Evolutionary conservation across 1,284 basidiomycete species (phyloP), one percentile per base, ranked within the genome.

Genomic region (Lentinus polychrous): DNA sequence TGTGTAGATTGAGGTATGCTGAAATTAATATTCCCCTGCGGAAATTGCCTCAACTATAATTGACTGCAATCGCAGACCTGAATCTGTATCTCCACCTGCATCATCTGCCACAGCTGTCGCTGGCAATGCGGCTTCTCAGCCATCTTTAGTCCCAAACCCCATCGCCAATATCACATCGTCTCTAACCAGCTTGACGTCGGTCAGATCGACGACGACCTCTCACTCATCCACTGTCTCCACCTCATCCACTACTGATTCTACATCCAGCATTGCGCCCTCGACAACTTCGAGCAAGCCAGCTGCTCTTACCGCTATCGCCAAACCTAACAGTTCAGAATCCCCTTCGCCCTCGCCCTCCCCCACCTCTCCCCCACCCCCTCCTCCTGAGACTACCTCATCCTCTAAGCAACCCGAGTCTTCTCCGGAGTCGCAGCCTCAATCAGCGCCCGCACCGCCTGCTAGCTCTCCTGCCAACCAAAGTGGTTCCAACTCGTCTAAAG

Each of bases 1-100:
- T 70, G 27, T 75, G 72, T 54, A 68, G 69, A 39, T 56, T 56
- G 17, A 49, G 50, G 18, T 44, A 42, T 17, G 7, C 4, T 32
- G 7, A 11, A 32, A 33, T 20, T 41, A 14, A n/a, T 8, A n/a
- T 24, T 14, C 14, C 27, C 27, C 27, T n/a, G n/a, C n/a, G n/a
- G n/a, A n/a, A n/a, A n/a, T n/a, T n/a, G n/a, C 17, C 22, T 22
- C 40, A n/a, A n/a, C n/a, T n/a, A n/a, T n/a, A n/a, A n/a, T 8
- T 22, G 40, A 22, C 8, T 8, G 23, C 31, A 7, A 6, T 41
- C 22, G 15, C 46, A 43, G 27, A 11, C 20, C 40, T 3, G 36
- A 43, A 18, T 42, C 40, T 31, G 39, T 20, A 14, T 20, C 41
- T n/a, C 40, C 34, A 5, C 17, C 46, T 27, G 14, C 27, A 31